These are phyloP conservation scores for Daldinia bambusicola DNA, from an alignment of 495 filamentous ascomycete genomes.

Conservation along the genomic window DNA sequence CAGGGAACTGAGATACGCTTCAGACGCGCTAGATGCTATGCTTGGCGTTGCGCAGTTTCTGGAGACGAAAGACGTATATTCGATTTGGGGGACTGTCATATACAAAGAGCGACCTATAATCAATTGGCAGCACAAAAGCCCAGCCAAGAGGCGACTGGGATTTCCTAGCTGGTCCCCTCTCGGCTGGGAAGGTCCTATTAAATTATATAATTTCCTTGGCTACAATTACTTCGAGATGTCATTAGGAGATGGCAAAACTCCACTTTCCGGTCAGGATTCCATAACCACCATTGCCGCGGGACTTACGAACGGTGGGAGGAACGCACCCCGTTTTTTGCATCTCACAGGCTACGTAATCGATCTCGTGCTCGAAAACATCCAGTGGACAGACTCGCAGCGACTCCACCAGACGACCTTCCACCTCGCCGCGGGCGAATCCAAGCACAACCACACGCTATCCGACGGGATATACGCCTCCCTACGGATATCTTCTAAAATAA, in stretches of 20 bases:
- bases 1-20: neutral
- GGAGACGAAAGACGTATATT: neutral
- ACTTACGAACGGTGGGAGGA: neutral
- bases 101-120: neutral
- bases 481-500: neutral
- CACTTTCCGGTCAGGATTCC: neutral
- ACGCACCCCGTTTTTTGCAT: constrained; percentile 7
- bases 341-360: neutral
- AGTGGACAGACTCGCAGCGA: neutral
- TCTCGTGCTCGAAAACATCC: neutral
- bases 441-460: neutral
- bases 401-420: neutral
- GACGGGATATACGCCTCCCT: neutral
- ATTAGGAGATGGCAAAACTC: neutral
- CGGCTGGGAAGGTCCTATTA: constrained; percentile 7
- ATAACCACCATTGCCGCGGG: neutral
- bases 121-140: constrained; percentile 9
- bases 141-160: neutral
- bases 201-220: neutral
- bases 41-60: constrained; percentile 1
- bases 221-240: neutral
- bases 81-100: constrained; percentile 1
- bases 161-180: constrained; percentile 20
- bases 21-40: neutral
- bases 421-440: neutral